A percentile compares a stretch with the other conserved stretches of the same genome.
Evolutionary conservation across 805 yeast species (phyloP).

Genomic region (Pichia deserticola): DNA sequence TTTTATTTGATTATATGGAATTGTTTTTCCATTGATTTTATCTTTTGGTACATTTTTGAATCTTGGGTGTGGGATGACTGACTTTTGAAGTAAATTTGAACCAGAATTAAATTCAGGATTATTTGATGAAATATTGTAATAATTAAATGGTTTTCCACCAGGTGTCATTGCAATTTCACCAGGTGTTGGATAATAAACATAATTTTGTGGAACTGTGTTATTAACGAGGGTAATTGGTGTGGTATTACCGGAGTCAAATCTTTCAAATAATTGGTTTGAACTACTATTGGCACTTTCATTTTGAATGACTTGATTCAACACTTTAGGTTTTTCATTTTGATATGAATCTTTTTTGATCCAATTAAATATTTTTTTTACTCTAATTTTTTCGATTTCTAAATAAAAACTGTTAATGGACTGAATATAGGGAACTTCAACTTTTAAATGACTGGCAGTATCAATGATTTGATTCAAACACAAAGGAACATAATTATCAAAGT

Average conservation of each 20-base stretch:
- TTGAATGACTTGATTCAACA: background rate
- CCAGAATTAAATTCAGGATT: background rate
- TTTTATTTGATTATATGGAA: constrained; percentile 11
- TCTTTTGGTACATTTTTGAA: constrained; percentile 8
- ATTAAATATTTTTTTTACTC: constrained; percentile 12
- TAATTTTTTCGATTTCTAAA: constrained; percentile 13
- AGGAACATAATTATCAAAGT: constrained; percentile 13
- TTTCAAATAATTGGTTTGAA: background rate
- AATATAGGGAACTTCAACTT: constrained; percentile 17
- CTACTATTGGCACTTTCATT: background rate
- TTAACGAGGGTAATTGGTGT: constrained; percentile 6
- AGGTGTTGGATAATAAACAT: background rate
- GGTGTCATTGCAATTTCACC: background rate
- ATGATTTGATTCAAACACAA: constrained; percentile 18
- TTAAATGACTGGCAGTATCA: constrained; percentile 8
- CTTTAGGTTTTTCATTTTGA: background rate
- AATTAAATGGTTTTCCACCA: background rate
- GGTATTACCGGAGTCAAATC: background rate
- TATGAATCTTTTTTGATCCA: constrained; percentile 14
- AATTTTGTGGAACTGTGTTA: constrained; percentile 3
- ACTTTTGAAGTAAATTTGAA: background rate
- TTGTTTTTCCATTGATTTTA: constrained; percentile 8
- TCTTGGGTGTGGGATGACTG: constrained; percentile 9
- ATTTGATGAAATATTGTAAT: background rate
- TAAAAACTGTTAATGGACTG: constrained; percentile 20